Evolutionary conservation across 169 alveolate genomes (phyloP), one percentile per base, ranked within the genome.

Genomic region (Plasmodium vivax): DNA sequence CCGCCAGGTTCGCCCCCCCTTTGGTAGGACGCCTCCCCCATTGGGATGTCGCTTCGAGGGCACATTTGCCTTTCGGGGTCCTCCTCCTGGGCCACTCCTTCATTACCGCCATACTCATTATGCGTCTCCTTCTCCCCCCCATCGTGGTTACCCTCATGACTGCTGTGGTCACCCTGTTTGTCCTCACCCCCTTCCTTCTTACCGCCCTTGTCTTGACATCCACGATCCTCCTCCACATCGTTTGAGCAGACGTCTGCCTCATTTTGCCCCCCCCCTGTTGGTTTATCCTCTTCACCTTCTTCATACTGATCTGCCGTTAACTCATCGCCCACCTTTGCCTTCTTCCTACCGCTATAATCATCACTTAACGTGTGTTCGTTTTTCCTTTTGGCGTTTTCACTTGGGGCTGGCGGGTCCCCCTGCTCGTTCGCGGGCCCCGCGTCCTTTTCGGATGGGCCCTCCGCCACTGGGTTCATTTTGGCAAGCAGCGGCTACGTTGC

Each of bases 311-410:
- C 62, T 51, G 27, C 62, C 8, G 12, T 14, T 51, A 51, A 51
- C 62, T 1, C 58, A 80, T 82, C 47, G 51, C 30, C 27, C 47
- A 83, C 38, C 45, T 83, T 83, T 32, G 73, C 58, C 81, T 83
- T 83, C 30, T 83, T 83, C 12, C 68, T 83, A 83, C 73, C n/a
- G 30, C 16, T 68, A 68, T 68, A 68, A 68, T 62, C 82, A 45
- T 58, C 92, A 83, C 73, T 54, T 83, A 38, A 58, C 38, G 27
- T 58, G 74, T 30, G 32, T 83, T 30, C 45, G 12, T 62, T 62
- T 83, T 83, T 83, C 71, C 71, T 83, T 83, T 83, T 83, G 2
- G 68, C 27, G 6, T 16, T 27, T 83, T 83, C 92, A 83, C 73
- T 58, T n/a, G 8, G 23, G 71, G 43, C 16, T 45, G 34, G 32